Base-by-base conservation (phyloP, 2,329 filamentous ascomycete species). In the Colletotrichum truncatum region DNA sequence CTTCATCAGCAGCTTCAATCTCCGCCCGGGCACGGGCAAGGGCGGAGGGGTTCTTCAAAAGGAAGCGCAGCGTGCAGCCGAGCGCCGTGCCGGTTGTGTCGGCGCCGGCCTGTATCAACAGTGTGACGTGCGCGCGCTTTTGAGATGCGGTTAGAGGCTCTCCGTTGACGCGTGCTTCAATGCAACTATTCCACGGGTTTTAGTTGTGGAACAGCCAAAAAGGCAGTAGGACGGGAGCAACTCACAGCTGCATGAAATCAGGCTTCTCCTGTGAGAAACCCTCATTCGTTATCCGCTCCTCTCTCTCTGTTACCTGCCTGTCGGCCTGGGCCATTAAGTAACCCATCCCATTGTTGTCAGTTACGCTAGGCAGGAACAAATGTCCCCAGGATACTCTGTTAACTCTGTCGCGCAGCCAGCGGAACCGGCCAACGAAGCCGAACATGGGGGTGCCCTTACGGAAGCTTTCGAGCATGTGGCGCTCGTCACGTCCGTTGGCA, bases 21-120 rank as follows among this genome's bases (percentile, higher is more conserved):
- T 63, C 59, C 5, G 25, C 52, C 14, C 52, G 41, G 5, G 28
- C 59, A 1, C 59, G 59, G 6, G 32, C 25, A 7, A 63, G 26
- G 4, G 32, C 52, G 1, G 16, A 5, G 1, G 51, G 34, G 8
- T 48, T 25, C 2, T 39, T 63, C 10, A 63, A n/a, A 11, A 63
- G 34, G 26, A 63, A 63, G 3, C 59, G 59, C 6, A 63, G 41
- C 11, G 59, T 63, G 25, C 59, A 56, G 7, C 52, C 59, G n/a
- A 63, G 59, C 12, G 41, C 41, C 4, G 59, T 63, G 3, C 59
- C 59, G 6, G 59, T 63, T 5, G 59, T 63, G 34, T 63, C 59
- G 25, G 59, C 59, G 41, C 59, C 59, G 6, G 59, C 59, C 16
- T 63, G 59, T 11, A 63, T 56, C 4, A 63, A 43, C 18, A 63